These are phyloP conservation scores for Trypanosoma platydactyli DNA, from an alignment of 208 protist genomes.

Conservation along the genomic window DNA sequence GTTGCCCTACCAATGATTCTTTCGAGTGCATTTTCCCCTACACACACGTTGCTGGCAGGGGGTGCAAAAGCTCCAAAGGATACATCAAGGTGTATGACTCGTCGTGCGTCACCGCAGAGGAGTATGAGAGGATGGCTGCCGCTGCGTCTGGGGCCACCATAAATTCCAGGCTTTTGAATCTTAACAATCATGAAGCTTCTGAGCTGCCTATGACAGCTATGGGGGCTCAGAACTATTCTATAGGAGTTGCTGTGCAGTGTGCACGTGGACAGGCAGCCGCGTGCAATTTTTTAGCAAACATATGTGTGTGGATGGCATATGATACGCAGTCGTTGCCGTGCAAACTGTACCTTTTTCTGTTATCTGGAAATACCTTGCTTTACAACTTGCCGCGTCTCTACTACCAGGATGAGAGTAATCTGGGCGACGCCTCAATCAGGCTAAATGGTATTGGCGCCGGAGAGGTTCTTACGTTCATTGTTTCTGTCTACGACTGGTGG, in stretches of 20 bases:
- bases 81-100: slow-evolving; percentile 58
- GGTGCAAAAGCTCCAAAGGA: slow-evolving; percentile 37
- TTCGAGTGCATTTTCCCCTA: slow-evolving; percentile 46
- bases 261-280: slow-evolving; percentile 37
- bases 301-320: slow-evolving; percentile 78
- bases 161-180: slow-evolving; percentile 39
- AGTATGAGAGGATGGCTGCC: slow-evolving; percentile 31
- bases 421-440: slow-evolving; percentile 14
- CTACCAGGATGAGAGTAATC: slow-evolving; percentile 45
- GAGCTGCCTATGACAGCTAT: slow-evolving; percentile 23
- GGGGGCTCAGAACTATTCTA: slow-evolving; percentile 29
- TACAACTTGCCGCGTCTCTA: slow-evolving; percentile 59
- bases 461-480: slow-evolving; percentile 49
- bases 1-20: neutral
- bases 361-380: slow-evolving; percentile 6
- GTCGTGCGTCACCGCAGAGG: slow-evolving; percentile 41
- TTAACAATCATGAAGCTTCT: slow-evolving; percentile 37
- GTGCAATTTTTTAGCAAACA: slow-evolving; percentile 71
- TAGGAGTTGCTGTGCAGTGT: slow-evolving; percentile 56
- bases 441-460: slow-evolving; percentile 14
- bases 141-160: slow-evolving; percentile 17
- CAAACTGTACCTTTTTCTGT: slow-evolving; percentile 51
- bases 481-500: slow-evolving; percentile 51
- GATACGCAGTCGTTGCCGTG: slow-evolving; percentile 46
- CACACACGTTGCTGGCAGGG: slow-evolving; percentile 5